Evolutionary conservation across 257 asterid genomes (phyloP).

Genomic region (Solanum verrucosum): DNA sequence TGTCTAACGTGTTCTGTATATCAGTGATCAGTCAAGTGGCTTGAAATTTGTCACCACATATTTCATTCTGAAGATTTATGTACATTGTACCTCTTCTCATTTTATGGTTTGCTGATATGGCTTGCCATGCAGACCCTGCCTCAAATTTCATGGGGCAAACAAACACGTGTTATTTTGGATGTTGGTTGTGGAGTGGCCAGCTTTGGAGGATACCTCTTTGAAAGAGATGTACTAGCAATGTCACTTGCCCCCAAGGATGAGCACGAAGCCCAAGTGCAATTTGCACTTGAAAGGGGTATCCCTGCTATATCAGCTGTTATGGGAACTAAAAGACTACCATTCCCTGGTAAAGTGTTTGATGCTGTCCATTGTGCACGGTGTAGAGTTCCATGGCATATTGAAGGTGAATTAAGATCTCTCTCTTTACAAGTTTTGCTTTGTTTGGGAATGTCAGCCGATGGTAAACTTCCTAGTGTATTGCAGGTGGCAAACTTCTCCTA

Average conservation of each 20-base stretch:
- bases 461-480: background rate
- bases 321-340: conserved; percentile 18
- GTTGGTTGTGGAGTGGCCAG: conserved; percentile 34
- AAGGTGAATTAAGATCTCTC: conserved; percentile 2
- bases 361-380: conserved; percentile 27
- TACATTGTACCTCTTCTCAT: background rate
- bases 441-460: background rate
- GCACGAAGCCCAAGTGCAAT: conserved; percentile 29
- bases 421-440: background rate
- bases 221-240: conserved; percentile 23
- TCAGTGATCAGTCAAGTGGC: background rate
- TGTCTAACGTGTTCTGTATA: background rate
- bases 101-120: background rate
- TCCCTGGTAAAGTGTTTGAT: conserved; percentile 22
- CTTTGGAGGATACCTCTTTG: conserved; percentile 24
- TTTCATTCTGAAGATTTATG: background rate
- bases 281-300: conserved; percentile 18
- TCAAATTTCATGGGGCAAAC: conserved; percentile 21
- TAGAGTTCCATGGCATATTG: conserved; percentile 24
- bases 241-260: conserved; percentile 30
- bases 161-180: conserved; percentile 20
- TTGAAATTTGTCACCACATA: background rate
- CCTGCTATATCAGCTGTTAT: conserved; percentile 24
- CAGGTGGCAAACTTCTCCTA: conserved; percentile 31
- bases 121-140: conserved; percentile 12